Percentiles rank a stretch among this genome's conserved stretches.
Conservation (phyloP, 257 asterid genomes). For the Solanum piurae region DNA sequence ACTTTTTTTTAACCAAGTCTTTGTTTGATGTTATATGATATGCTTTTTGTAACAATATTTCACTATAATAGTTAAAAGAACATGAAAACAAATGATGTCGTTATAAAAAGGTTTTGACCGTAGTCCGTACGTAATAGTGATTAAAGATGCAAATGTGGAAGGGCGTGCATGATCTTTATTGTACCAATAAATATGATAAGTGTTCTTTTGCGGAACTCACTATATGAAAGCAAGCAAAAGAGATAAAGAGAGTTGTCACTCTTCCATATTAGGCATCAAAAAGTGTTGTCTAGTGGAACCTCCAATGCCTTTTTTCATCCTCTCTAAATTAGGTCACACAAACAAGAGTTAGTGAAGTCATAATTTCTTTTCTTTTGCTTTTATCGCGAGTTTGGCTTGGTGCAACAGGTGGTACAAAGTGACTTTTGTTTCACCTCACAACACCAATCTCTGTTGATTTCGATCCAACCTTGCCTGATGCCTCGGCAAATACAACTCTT, state of each 20-base stretch:
- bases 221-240: neutral
- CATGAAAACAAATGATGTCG: neutral
- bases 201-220: neutral
- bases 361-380: neutral
- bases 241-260: neutral
- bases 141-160: neutral
- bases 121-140: neutral
- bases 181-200: neutral
- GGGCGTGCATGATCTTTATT: neutral
- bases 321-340: neutral
- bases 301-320: neutral
- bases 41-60: neutral
- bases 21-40: neutral
- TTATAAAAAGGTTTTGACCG: neutral
- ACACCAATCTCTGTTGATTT: neutral
- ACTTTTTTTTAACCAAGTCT: neutral
- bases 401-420: neutral
- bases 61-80: neutral
- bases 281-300: neutral
- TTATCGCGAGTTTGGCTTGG: neutral
- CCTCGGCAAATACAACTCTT: neutral
- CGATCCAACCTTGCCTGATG: neutral
- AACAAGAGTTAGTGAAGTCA: neutral
- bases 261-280: neutral
- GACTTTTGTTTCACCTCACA: neutral